phyloP scores from a whole-genome alignment of 306 rosid species.

The Trifolium fragiferum region DNA sequence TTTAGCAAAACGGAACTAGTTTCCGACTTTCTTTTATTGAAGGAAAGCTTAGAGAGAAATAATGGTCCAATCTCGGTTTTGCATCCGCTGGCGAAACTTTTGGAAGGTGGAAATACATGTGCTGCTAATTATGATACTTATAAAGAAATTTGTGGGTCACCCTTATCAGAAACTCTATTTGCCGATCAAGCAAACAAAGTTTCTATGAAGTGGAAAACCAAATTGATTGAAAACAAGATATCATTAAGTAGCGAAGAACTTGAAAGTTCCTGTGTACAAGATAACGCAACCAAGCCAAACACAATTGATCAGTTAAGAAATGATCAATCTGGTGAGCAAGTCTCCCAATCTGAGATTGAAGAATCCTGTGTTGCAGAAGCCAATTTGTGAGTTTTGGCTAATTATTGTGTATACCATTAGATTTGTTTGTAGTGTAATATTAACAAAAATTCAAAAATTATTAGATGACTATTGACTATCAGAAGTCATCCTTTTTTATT shows the following conservation, averaged over 20 bases:
- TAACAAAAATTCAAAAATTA: neutral
- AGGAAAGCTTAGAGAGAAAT: slow-evolving; percentile 67
- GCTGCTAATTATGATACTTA: slow-evolving; percentile 82
- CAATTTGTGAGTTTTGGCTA: slow-evolving; percentile 41
- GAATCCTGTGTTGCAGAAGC: slow-evolving; percentile 55
- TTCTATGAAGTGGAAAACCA: slow-evolving; percentile 59
- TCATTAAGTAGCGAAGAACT: slow-evolving; percentile 35
- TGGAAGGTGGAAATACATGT: slow-evolving; percentile 71
- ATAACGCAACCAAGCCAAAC: slow-evolving; percentile 34
- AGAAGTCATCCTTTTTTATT: neutral
- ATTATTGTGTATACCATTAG: slow-evolving; percentile 18
- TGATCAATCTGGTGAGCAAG: slow-evolving; percentile 32
- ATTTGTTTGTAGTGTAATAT: slow-evolving; percentile 1
- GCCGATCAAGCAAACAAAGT: slow-evolving; percentile 81
- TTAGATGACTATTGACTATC: neutral
- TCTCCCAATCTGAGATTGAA: slow-evolving; percentile 44
- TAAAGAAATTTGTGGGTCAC: slow-evolving; percentile 70
- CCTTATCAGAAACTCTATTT: slow-evolving; percentile 61
- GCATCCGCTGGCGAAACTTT: slow-evolving; percentile 72
- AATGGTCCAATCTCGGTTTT: slow-evolving; percentile 64
- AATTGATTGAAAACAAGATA: slow-evolving; percentile 46
- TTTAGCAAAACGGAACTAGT: slow-evolving; percentile 64
- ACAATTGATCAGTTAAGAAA: slow-evolving; percentile 41
- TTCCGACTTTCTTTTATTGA: slow-evolving; percentile 69
- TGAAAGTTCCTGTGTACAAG: slow-evolving; percentile 29